Base-by-base conservation (phyloP, 169 alveolate species). In the Miamiensis avidus region DNA sequence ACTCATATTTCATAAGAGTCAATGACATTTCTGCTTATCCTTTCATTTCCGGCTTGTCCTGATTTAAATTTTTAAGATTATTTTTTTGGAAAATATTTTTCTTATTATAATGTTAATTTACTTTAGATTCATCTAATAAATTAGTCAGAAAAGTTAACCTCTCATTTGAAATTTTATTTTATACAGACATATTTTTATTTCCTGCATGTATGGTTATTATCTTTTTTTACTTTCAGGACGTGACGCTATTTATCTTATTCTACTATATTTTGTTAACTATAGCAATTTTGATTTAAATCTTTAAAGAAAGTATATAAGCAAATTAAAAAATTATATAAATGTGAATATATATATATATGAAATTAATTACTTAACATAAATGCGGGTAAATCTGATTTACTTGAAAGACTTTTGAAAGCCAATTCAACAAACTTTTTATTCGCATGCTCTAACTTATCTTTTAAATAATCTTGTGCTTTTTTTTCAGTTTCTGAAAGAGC, bases 381-480 rank as follows among this genome's bases (percentile, higher is more conserved):
- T 30, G 31, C 28, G 30, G 31, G 69, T 11, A 75, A 29, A 29
- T 75, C 33, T 27, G 25, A 26, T 65, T 31, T 75, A 31, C 33
- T 75, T 29, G 25, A 75, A 31, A 31, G 31, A 75, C 69, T 65
- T 75, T 31, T 25, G 31, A 31, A 34, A 28, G 33, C 31, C 25
- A 75, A 34, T 27, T 34, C 33, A 0, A 65, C 34, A 30, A 75
- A 75, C 1, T 75, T 75, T 30, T 75, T 25, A 31, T 75, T 65
- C 25, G 81, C 81, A 26, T 29, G 29, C 25, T 75, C 29, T 31
- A 65, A 28, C 26, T 75, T 75, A n/a, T 27, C 69, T 29, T 75
- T 75, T 75, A 75, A 75, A 29, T 75, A 75, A 75, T 75, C 81
- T 30, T 75, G 33, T 0, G 81, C 81, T 65, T 75, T 0, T 29